These are phyloP conservation scores for Barnettozyma siamensis DNA, from an alignment of 805 yeast genomes.

Conservation along the genomic window DNA sequence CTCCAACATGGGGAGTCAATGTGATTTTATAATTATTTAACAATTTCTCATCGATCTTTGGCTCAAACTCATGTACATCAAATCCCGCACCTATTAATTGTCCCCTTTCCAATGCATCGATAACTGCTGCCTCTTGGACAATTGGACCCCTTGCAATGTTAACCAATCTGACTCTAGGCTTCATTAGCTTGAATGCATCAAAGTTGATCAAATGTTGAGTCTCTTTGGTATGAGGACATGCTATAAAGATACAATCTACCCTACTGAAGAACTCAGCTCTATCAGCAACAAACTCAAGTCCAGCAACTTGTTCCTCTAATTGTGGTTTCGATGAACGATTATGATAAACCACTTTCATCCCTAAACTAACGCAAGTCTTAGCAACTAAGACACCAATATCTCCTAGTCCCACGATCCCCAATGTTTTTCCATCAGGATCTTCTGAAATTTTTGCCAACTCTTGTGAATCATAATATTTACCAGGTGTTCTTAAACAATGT, in stretches of 20 bases:
- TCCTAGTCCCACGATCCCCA: conserved; percentile 45
- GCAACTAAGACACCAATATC: conserved; percentile 42
- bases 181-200: conserved; percentile 25
- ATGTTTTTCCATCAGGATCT: conserved; percentile 36
- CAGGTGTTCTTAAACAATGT: conserved; percentile 30
- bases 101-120: conserved; percentile 35
- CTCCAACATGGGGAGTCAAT: conserved; percentile 35
- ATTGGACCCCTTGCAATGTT: conserved; percentile 38
- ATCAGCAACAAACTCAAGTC: conserved; percentile 25
- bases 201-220: conserved; percentile 33
- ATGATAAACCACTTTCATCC: conserved; percentile 39
- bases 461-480: conserved; percentile 28
- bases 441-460: conserved; percentile 30
- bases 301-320: conserved; percentile 32
- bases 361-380: conserved; percentile 35
- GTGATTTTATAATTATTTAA: conserved; percentile 31
- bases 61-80: conserved; percentile 40
- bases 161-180: conserved; percentile 27
- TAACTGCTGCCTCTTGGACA: conserved; percentile 34
- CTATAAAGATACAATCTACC: conserved; percentile 31
- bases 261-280: conserved; percentile 24
- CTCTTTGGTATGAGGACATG: conserved; percentile 34
- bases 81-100: conserved; percentile 38
- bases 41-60: conserved; percentile 29
- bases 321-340: conserved; percentile 30